A percentile compares a stretch with the other conserved stretches of the same genome.
Evolutionary conservation across 345 rosid species (phyloP).

Genomic region (Syzygium grande): DNA sequence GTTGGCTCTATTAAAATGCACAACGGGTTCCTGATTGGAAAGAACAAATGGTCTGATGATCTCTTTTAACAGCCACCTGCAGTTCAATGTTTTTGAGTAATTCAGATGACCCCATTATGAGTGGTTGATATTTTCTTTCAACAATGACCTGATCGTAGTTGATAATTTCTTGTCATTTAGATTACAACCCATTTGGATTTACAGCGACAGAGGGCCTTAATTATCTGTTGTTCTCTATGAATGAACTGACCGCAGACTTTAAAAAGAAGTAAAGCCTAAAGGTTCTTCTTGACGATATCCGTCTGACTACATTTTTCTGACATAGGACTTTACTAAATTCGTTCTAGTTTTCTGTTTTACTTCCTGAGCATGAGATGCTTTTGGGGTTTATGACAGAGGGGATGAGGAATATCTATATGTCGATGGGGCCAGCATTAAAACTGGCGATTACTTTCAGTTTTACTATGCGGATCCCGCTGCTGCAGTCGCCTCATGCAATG

Average conservation of each 20-base stretch:
- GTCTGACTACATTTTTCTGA: background rate
- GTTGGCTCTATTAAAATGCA: background rate
- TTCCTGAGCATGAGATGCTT: background rate
- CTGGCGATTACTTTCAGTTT: slow-evolving; percentile 63
- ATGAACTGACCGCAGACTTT: background rate
- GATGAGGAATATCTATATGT: slow-evolving; percentile 54
- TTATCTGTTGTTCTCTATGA: background rate
- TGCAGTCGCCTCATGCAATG: slow-evolving; percentile 31
- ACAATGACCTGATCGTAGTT: background rate
- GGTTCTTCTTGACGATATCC: background rate
- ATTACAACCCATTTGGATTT: background rate
- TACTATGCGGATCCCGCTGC: slow-evolving; percentile 30
- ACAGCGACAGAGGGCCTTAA: background rate
- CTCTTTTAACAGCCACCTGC: background rate
- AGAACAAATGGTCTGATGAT: background rate
- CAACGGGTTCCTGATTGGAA: background rate
- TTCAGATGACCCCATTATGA: background rate
- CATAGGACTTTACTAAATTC: background rate
- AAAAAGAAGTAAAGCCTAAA: background rate
- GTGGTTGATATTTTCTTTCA: background rate
- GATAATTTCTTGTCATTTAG: background rate
- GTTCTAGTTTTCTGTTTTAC: background rate
- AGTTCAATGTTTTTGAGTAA: background rate
- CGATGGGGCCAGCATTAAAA: slow-evolving; percentile 44
- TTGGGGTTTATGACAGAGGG: slow-evolving; percentile 31